Evolutionary conservation across 345 rosid species (phyloP).

Genomic region (Syzygium grande): DNA sequence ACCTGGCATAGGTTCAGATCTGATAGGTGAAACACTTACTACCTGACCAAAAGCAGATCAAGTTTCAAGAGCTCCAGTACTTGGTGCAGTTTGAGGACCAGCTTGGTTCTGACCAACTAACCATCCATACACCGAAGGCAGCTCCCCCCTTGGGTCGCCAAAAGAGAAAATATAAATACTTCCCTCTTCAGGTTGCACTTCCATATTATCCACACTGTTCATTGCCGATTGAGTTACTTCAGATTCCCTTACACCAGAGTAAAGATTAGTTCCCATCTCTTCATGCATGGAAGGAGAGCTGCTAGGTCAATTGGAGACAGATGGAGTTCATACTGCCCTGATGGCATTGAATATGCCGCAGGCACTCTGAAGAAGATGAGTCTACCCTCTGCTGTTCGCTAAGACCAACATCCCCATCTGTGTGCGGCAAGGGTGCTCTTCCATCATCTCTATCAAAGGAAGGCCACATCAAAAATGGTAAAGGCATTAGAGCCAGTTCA

Average conservation of each 20-base stretch:
- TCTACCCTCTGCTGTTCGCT: conserved; percentile 29
- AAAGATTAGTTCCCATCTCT: conserved; percentile 20
- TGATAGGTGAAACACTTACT: conserved; percentile 1
- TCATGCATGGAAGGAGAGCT: conserved; percentile 21
- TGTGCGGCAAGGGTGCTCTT: conserved; percentile 30
- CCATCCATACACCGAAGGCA: conserved; percentile 67
- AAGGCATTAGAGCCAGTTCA: conserved; percentile 45
- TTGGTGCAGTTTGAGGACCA: conserved; percentile 15
- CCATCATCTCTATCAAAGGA: conserved; percentile 34
- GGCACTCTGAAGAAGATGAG: conserved; percentile 18
- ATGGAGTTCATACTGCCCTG: conserved; percentile 35
- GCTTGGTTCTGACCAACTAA: conserved; percentile 58
- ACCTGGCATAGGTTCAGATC: conserved; percentile 9
- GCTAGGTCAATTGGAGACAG: conserved; percentile 45
- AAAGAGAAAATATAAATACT: conserved; percentile 28
- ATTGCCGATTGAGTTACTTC: conserved; percentile 20
- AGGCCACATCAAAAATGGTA: conserved; percentile 40
- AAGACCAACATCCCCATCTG: conserved; percentile 25
- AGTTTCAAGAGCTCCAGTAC: conserved; percentile 16
- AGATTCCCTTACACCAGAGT: conserved; percentile 19
- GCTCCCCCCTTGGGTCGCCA: conserved; percentile 53
- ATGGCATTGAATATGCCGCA: too few relatives aligned
- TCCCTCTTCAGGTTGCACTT: conserved; percentile 31
- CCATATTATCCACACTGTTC: conserved; percentile 32
- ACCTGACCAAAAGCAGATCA: conserved; percentile 12